Conservation (phyloP, 1,284 basidiomycete species). For the Apiotrichum sp. region DNA sequence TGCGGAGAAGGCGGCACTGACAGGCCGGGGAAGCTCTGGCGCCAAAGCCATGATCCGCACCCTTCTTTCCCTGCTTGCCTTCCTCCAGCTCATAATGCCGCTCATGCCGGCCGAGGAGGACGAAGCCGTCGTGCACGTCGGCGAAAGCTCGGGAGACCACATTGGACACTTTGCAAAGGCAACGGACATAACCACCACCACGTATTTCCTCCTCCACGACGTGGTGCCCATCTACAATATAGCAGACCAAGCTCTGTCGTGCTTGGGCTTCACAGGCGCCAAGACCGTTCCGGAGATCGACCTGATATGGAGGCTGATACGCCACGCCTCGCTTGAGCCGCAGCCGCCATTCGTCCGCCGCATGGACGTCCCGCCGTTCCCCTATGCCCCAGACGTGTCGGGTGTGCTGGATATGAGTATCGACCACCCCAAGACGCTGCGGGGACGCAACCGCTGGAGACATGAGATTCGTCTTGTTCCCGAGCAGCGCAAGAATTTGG, state of each 20-base stretch:
- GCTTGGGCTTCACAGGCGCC: conserved; percentile 28
- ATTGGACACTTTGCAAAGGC: conserved; percentile 5
- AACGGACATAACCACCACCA: conserved; percentile 8
- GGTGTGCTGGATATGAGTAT: conserved; percentile 18
- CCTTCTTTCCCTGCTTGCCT: conserved; percentile 21
- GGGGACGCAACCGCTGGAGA: conserved; percentile 22
- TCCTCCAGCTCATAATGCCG: conserved; percentile 31
- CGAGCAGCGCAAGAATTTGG: conserved; percentile 27
- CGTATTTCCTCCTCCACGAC: conserved; percentile 34
- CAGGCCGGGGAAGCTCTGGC: conserved; percentile 12
- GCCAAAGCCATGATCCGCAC: conserved; percentile 23
- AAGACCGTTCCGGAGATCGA: conserved; percentile 16
- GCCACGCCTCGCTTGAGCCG: conserved; percentile 15
- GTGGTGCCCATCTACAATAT: conserved; percentile 37
- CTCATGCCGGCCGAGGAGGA: conserved; percentile 13
- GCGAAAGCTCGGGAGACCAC: conserved; percentile 4
- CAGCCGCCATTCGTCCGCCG: conserved; percentile 6
- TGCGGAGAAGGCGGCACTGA: conserved; percentile 3
- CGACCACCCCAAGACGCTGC: conserved; percentile 19
- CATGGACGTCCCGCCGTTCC: conserved; percentile 15
- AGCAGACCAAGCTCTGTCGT: conserved; percentile 13
- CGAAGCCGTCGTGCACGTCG: conserved; percentile 9
- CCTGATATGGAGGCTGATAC: conserved; percentile 20
- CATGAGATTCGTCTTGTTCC: conserved; percentile 19
- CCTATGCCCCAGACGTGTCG: conserved; percentile 12